Evolutionary conservation across 805 yeast genomes (phyloP), one percentile per base, ranked within the genome.

Genomic region (Sugiyamaella boreocaroliniensis): DNA sequence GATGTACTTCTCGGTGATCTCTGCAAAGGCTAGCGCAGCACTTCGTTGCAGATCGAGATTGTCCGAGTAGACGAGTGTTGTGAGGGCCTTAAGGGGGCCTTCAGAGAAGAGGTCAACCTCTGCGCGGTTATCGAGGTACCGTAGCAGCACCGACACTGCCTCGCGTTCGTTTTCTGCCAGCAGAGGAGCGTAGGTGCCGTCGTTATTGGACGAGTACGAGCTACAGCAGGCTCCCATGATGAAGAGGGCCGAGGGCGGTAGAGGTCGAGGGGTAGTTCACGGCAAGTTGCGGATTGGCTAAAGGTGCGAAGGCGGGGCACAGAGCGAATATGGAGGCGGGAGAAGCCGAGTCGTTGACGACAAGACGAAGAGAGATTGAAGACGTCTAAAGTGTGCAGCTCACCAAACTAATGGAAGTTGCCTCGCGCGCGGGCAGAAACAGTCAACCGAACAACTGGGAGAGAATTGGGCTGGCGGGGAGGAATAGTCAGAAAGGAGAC

Each of bases 11-110:
- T 93, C 99, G 40, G 99, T 93, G 52, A 93, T 92, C 69, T 93
- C 99, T 14, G 98, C 98, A 76, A 93, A 93, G 6, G 99, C 98
- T 58, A 93, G 77, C 6, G 99, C 98, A 2, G 99, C 99, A 67
- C 95, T 85, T 66, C 98, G 81, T 71, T 92, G 98, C 52, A 93
- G 77, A 68, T 93, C 97, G 57, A 92, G 80, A 66, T 93, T 93
- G 61, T 93, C 97, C 1, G 97, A 88, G 67, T 92, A 88, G 1
- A 93, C 99, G 61, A 93, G 76, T 0, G 97, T 92, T 55, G 92
- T 85, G 57, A 93, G 76, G 1, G 98, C 97, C 58, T 86, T 79
- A 49, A 93, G 74, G 42, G 83, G 83, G 2, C 95, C 92, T 58
- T 83, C 83, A 52, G 82, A 76, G 72, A 90, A 92, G 63, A 93